Evolutionary conservation across 2,329 filamentous ascomycete genomes (phyloP), one percentile per base, ranked within the genome.

Genomic region (Thielaviopsis punctulata): DNA sequence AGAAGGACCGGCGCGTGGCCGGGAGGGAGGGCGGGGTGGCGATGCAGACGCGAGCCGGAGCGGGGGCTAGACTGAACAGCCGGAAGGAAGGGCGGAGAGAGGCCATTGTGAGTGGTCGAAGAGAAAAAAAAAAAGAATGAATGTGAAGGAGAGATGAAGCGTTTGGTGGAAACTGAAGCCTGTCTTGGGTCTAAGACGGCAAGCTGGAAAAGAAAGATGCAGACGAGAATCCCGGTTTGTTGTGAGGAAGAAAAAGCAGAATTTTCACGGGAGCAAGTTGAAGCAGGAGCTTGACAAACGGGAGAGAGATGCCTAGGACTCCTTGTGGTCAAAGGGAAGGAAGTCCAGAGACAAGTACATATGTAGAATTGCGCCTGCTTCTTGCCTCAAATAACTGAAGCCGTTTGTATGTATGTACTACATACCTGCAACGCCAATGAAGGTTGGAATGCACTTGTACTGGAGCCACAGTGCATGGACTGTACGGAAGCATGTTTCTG

Each of bases 1-100:
- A 45, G 30, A 73, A 72, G 54, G 61, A 57, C 60, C 71, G 70
- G 65, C 69, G 58, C 18, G 43, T 52, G 22, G 45, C 52, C 54
- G 51, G 30, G 49, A 53, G 57, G 57, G 56, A 21, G 54, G 19
- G 53, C 57, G 56, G 56, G 53, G 53, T 56, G 48, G 55, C 36
- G 57, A 52, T 55, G 56, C 48, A 59, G 51, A 55, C 52, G 57
- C 21, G 50, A 41, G 13, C 19, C 25, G 45, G 25, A 25, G 30
- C 45, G 30, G 52, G 30, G 25, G 25, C 39, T n/a, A 39, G 50
- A 15, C 21, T 30, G 24, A 41, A n/a, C 10, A 43, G 27, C 13
- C 41, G 33, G 10, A 49, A 19, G 23, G 33, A 45, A 23, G 41
- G 44, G 3, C 41, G 39, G 3, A 49, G 45, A 12, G 45, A 21